These are phyloP conservation scores for Clarireedia monteithiana DNA, from an alignment of 2,329 filamentous ascomycete species.

Conservation along the genomic window DNA sequence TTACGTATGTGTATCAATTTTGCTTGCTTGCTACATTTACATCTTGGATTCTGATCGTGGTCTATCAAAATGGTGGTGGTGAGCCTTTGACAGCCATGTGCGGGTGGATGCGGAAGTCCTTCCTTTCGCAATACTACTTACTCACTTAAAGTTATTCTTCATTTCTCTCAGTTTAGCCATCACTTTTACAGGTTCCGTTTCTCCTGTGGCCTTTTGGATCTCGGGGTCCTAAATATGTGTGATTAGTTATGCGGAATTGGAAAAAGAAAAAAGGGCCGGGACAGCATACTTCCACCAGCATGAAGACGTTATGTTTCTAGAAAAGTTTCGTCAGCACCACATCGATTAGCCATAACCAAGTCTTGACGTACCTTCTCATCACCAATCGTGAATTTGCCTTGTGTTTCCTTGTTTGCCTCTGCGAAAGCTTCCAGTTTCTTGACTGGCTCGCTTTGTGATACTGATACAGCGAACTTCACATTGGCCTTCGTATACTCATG, in stretches of 20 bases:
- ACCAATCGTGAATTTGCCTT: constrained; percentile 92
- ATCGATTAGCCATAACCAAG: constrained; percentile 8
- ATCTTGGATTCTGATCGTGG: background rate
- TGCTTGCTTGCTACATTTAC: too few relatives aligned
- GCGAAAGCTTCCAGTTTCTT: constrained; percentile 72
- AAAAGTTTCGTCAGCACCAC: background rate
- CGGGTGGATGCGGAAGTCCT: background rate
- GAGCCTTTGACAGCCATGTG: background rate
- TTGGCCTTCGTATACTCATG: constrained; percentile 99
- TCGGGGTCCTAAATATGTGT: constrained; percentile 55
- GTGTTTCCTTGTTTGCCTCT: constrained; percentile 74
- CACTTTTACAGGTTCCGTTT: constrained; percentile 72
- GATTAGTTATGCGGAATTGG: constrained; percentile 9
- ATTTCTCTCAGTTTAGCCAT: constrained; percentile 82
- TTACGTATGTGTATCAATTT: too few relatives aligned
- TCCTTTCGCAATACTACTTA: constrained; percentile 15
- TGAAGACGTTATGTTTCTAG: constrained; percentile 91
- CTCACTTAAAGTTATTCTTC: constrained; percentile 59
- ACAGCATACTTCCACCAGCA: constrained; percentile 66
- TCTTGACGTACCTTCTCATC: constrained; percentile 77
- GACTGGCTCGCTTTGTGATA: constrained; percentile 67
- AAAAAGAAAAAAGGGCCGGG: background rate
- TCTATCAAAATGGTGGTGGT: background rate
- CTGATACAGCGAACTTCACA: constrained; percentile 75
- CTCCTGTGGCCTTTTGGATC: constrained; percentile 76